Conservation (phyloP, 2,329 filamentous ascomycete species). For the Tolypocladium amazonense region DNA sequence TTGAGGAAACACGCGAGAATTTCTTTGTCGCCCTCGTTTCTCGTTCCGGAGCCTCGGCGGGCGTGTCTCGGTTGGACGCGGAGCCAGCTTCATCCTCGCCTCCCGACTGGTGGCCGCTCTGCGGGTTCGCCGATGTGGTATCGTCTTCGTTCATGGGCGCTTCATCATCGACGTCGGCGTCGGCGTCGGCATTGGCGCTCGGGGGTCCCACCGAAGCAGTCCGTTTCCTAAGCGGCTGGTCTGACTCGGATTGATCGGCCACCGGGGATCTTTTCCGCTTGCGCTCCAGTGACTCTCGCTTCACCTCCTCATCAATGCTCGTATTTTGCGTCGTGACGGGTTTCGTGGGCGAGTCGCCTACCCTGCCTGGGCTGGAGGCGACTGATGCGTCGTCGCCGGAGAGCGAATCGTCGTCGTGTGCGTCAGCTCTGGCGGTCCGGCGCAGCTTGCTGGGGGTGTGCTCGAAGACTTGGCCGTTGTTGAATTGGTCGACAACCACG, state of each 20-base stretch:
- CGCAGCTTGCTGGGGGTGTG: constrained; percentile 70
- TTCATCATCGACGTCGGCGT: constrained; percentile 20
- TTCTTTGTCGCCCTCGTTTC: constrained; percentile 26
- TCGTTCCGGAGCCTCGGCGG: constrained; percentile 18
- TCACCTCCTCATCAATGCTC: constrained; percentile 17
- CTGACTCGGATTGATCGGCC: constrained; percentile 31
- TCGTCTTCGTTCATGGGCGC: constrained; percentile 23
- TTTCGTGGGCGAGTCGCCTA: constrained; percentile 26
- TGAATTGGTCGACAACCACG: constrained; percentile 46
- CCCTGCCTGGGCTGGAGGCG: constrained; percentile 26
- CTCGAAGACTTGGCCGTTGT: constrained; percentile 44
- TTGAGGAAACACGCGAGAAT: constrained; percentile 29
- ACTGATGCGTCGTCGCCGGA: constrained; percentile 27
- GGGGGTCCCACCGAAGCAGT: constrained; percentile 34
- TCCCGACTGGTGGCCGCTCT: constrained; percentile 28
- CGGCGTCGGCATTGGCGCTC: constrained; percentile 22
- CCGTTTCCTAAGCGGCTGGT: constrained; percentile 43
- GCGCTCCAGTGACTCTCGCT: constrained; percentile 25
- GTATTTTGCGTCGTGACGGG: constrained; percentile 13
- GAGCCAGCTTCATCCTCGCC: constrained; percentile 34
- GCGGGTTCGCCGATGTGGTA: constrained; percentile 20
- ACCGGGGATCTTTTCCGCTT: constrained; percentile 41
- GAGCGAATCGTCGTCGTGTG: constrained; percentile 27
- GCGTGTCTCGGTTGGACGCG: constrained; percentile 14
- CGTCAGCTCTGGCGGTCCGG: constrained; percentile 29